Conservation (phyloP, 192 early-diverging fungal species). For the Gamsiella multidivaricata region DNA sequence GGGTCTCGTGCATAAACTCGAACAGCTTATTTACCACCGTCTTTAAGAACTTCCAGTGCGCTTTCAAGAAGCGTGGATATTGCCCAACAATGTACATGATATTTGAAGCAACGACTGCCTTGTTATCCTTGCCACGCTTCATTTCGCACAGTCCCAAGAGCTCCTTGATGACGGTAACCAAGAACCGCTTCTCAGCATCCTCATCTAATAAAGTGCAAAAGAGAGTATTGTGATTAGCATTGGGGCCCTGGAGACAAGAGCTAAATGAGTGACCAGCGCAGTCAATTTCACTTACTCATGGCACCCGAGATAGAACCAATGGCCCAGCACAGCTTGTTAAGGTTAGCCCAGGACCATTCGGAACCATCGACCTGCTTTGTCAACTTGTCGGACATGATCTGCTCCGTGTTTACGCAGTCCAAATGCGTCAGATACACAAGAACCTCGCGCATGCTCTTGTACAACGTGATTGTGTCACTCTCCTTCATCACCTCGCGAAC, state of each 20-base stretch:
- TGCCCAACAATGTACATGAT: constrained; percentile 99
- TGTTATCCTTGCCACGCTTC: constrained; percentile 99
- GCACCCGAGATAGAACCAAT: constrained; percentile 98
- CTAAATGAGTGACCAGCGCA: neutral
- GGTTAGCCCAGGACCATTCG: constrained; percentile 98
- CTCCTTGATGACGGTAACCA: constrained; percentile 99
- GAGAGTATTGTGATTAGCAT: no score
- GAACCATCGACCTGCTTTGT: constrained; percentile 92
- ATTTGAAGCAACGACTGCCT: constrained; percentile 98
- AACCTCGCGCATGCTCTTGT: constrained; percentile 98
- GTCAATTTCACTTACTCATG: constrained; percentile 82
- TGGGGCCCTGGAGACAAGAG: no score
- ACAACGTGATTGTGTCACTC: constrained; percentile 96
- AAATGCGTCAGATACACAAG: constrained; percentile 98
- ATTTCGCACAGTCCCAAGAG: constrained; percentile 94
- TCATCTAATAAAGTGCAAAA: constrained; percentile 63
- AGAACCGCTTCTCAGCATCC: constrained; percentile 96
- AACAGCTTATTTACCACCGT: constrained; percentile 99
- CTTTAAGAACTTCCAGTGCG: constrained; percentile 99
- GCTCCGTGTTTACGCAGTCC: constrained; percentile 92
- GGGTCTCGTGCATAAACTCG: constrained; percentile 99
- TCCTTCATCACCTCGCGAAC: constrained; percentile 98
- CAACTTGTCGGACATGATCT: constrained; percentile 96
- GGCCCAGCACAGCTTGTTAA: constrained; percentile 99
- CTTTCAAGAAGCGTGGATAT: constrained; percentile 99